Evolutionary conservation across 2,329 filamentous ascomycete species (phyloP), one percentile per base, ranked within the genome.

Genomic region (Pseudogymnoascus sp.): DNA sequence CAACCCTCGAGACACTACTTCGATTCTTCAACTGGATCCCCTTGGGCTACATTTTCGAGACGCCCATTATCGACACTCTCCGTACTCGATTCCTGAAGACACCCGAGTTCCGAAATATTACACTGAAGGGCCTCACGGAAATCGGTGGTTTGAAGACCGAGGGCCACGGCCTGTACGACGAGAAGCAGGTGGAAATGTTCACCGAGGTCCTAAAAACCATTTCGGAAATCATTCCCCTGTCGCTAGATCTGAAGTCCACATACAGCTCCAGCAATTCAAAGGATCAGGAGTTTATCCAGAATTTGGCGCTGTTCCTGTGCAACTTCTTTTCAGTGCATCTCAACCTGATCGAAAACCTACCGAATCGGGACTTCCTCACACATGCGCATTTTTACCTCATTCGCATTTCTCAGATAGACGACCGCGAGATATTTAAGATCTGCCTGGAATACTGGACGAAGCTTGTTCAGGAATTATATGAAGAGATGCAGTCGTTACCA

Each of bases 11-110:
- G 78, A 99, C 94, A 0, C 80, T 99, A 36, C 83, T 99, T 61
- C 90, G 92, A 64, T 99, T 99, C 77, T 89, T 96, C 74, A 97
- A 97, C 80, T 99, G 94, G 94, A 99, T 99, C 62, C 94, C 94
- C 0, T 80, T 99, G 39, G 94, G 95, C 62, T 99, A 97, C 77
- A 97, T 99, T 69, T 99, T 99, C 76, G 94, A 99, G 81, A 99
- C 93, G 0, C 87, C 90, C 36, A 87, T 99, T 67, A 97, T 99
- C 75, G 92, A 96, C 71, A 97, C 93, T 0, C 80, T 99, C 65
- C 87, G 94, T 67, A 95, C 88, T 63, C 87, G 94, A 60, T 99
- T 99, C 76, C 82, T 99, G 63, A 90, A 96, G 69, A 87, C 90
- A 29, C 92, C 92, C 39, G 93, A 97, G 70, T 99, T 97, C 78